phyloP scores from a whole-genome alignment of 2,329 filamentous ascomycete genomes.

The Colletotrichum cordylinicola region DNA sequence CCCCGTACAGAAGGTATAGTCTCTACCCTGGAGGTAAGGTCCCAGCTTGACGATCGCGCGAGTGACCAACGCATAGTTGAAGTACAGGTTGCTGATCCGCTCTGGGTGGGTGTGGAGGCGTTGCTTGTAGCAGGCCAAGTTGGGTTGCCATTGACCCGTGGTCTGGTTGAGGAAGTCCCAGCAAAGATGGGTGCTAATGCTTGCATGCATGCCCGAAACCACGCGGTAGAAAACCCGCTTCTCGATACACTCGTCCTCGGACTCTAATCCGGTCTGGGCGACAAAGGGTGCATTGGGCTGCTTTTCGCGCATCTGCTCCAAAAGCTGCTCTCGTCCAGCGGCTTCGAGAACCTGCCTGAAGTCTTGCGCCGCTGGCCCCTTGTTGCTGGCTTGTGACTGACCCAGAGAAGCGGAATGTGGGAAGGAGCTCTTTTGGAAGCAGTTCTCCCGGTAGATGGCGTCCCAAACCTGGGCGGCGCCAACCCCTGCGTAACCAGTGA shows the following conservation, averaged over 20 bases:
- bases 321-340: slow-evolving; percentile 64
- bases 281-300: slow-evolving; percentile 63
- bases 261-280: slow-evolving; percentile 70
- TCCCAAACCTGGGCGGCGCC: slow-evolving; percentile 93
- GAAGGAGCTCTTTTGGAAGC: slow-evolving; percentile 77
- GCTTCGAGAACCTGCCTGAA: slow-evolving; percentile 67
- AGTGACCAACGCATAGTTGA: slow-evolving; percentile 96
- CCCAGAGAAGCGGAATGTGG: slow-evolving; percentile 63
- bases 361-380: slow-evolving; percentile 62
- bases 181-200: slow-evolving; percentile 95
- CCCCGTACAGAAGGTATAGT: slow-evolving; percentile 91
- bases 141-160: slow-evolving; percentile 91
- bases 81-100: slow-evolving; percentile 96
- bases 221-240: slow-evolving; percentile 98
- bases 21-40: slow-evolving; percentile 68
- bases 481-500: slow-evolving; percentile 89
- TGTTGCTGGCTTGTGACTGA: slow-evolving; percentile 40
- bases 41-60: slow-evolving; percentile 91
- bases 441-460: slow-evolving; percentile 96
- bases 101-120: slow-evolving; percentile 88
- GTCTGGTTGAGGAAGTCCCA: slow-evolving; percentile 96
- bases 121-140: slow-evolving; percentile 84
- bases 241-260: slow-evolving; percentile 92
- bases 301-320: slow-evolving; percentile 64
- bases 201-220: slow-evolving; percentile 97